Conservation (phyloP, 1,284 basidiomycete genomes). For the Athelia sp. region DNA sequence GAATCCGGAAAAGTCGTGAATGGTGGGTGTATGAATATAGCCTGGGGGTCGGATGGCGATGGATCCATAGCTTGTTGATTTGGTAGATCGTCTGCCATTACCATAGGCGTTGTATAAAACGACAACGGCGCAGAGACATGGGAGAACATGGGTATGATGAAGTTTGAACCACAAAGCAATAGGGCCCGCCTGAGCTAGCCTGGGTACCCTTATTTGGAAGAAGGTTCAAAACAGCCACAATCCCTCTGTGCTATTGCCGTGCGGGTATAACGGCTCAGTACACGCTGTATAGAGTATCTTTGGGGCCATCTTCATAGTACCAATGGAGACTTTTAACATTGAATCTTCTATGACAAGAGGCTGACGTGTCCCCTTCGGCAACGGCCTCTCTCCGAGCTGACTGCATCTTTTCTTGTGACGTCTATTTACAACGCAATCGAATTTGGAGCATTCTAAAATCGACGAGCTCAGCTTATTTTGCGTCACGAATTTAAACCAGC, state of each 20-base stretch:
- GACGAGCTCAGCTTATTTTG: too few relatives aligned
- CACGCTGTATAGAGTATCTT: not conserved
- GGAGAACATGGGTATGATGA: slow-evolving; percentile 1
- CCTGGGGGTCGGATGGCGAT: slow-evolving; percentile 51
- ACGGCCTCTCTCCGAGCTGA: too few relatives aligned
- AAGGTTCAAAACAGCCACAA: not conserved
- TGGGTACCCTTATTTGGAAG: not conserved
- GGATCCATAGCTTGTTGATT: slow-evolving; percentile 57
- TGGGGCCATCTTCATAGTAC: not conserved
- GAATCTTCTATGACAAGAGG: not conserved
- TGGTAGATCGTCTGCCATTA: slow-evolving; percentile 18
- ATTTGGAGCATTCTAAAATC: too few relatives aligned
- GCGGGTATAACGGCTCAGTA: too few relatives aligned
- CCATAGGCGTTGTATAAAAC: slow-evolving; percentile 1
- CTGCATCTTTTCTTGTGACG: too few relatives aligned
- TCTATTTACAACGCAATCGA: too few relatives aligned
- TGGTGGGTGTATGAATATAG: slow-evolving; percentile 67
- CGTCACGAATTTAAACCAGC: too few relatives aligned
- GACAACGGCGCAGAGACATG: not conserved
- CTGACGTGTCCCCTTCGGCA: not conserved
- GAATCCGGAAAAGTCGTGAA: slow-evolving; percentile 61
- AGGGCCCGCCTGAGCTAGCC: not conserved
- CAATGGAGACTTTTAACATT: too few relatives aligned
- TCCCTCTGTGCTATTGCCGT: too few relatives aligned
- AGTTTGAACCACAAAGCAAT: slow-evolving; percentile 2